Evolutionary conservation across 257 asterid species (phyloP), one percentile per base, ranked within the genome.

Genomic region (Haberlea rhodopensis): DNA sequence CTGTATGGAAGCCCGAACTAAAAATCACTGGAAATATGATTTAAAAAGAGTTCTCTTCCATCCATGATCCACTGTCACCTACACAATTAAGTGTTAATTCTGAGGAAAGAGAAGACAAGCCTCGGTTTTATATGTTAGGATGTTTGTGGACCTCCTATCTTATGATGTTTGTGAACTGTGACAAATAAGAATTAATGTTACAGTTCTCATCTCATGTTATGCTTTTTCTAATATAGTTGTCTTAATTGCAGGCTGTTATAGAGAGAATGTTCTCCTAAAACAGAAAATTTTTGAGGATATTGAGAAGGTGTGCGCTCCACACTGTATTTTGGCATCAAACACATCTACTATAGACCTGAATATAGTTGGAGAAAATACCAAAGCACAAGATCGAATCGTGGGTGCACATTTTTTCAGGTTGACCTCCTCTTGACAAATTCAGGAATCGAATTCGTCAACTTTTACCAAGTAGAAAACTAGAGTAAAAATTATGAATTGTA

Each of bases 321-420:
- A 90, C 75, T 94, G 99, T 79, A 85, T 90, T 74, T 83, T 94
- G 82, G 97, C 99, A 60, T 73, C 91, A 77, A 94, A 90, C 74
- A 90, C 99, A 67, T 90, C 97, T 51, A 94, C 99, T 53, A 94
- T 94, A 66, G 96, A 94, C 76, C 95, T 94, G 75, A 82, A 83
- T 71, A 13, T 81, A 53, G 62, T 94, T 75, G 99, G 96, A 68
- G 85, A 86, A 76, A 80, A 73, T 75, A 90, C 81, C 57, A 81
- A 73, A 72, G 88, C 99, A 67, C 95, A 84, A 75, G 94, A 88
- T 69, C 87, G 95, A 75, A 66, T 94, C 43, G 75, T 94, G 74
- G 99, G 99, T 65, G 99, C 99, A 45, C 97, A 94, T 81, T 94
- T 94, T 82, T 94, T 94, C 91, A 94, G 99, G 99, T 94, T 68